Conservation (phyloP, 1,139 yeast genomes). For the Blastobotrys persicus region DNA sequence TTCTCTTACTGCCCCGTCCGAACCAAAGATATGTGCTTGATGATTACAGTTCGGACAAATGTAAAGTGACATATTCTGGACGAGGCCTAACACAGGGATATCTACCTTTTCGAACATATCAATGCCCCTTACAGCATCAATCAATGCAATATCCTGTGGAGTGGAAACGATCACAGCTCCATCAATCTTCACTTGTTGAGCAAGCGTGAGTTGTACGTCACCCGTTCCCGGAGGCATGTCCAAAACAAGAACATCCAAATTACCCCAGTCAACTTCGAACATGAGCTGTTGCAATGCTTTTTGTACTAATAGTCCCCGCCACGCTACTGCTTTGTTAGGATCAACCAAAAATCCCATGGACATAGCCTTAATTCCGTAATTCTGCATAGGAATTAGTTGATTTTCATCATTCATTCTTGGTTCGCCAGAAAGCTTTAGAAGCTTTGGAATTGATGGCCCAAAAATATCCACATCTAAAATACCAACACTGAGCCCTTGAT, state of each 20-base stretch:
- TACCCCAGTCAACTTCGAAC: slow-evolving; percentile 78
- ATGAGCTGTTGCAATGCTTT: slow-evolving; percentile 79
- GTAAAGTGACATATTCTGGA: slow-evolving; percentile 80
- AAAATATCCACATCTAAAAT: slow-evolving; percentile 77
- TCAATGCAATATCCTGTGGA: slow-evolving; percentile 81
- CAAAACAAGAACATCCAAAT: slow-evolving; percentile 66
- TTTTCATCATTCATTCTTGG: slow-evolving; percentile 56
- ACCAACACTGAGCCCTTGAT: slow-evolving; percentile 60
- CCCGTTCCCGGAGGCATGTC: slow-evolving; percentile 96
- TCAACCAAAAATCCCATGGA: slow-evolving; percentile 80
- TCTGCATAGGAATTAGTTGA: slow-evolving; percentile 63
- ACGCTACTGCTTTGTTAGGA: slow-evolving; percentile 70
- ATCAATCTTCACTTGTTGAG: slow-evolving; percentile 71
- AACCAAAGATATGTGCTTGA: slow-evolving; percentile 72
- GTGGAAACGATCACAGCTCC: slow-evolving; percentile 85
- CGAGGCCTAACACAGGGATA: slow-evolving; percentile 74
- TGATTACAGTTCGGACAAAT: slow-evolving; percentile 75
- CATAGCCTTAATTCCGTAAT: slow-evolving; percentile 81
- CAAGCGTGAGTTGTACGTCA: slow-evolving; percentile 77
- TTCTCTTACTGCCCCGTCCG: slow-evolving; percentile 59
- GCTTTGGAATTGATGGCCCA: slow-evolving; percentile 78
- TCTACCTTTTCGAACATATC: slow-evolving; percentile 72
- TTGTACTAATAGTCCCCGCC: slow-evolving; percentile 88
- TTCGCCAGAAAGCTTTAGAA: slow-evolving; percentile 54
- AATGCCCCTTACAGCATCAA: slow-evolving; percentile 80